Base-by-base conservation (phyloP, 768 basidiomycete genomes). In the Kwoniella shandongensis region DNA sequence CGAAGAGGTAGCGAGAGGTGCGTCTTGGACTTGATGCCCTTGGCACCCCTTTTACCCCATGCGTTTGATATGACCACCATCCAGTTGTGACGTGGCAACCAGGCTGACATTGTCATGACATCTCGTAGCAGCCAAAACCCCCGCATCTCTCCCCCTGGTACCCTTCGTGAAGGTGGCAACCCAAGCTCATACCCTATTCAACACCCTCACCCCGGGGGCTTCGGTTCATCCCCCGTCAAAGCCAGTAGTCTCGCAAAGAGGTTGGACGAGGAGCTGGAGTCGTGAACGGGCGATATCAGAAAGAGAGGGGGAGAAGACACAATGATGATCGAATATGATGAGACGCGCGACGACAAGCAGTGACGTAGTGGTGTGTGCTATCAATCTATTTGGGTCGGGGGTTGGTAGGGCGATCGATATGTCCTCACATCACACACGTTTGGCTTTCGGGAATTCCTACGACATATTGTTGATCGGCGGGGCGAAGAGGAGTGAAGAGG, bases 191-290 rank as follows among this genome's bases (percentile, higher is more conserved):
- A 59, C 67, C 64, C 65, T 3, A 70, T 70, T 35, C 65, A 66
- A 18, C 65, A 69, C 32, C 53, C 40, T 17, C 47, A 55, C 17
- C 29, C 46, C 11, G 66, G 68, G n/a, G 49, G 30, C 11, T 57
- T 69, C 42, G 72, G 72, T 4, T 65, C 69, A 6, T 66, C 64
- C 3, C 72, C 72, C 17, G 72, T 73, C 49, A 73, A 73, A 54
- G 60, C 66, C 5, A 69, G 66, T 38, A 66, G 49, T 32, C 59
- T 73, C 27, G 71, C 61, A 35, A 51, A 53, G 44, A 42, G 69
- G 29, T 42, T 69, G 18, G 69, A 73, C 49, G 69, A 70, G 44
- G 67, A 68, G 29, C 42, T 60, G 8, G 63, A 64, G 36, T 44
- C 44, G 10, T 35, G 52, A 11, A 26, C 6, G 17, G 30, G 17